Evolutionary conservation across 345 rosid genomes (phyloP), one percentile per base, ranked within the genome.

Genomic region (Cardamine resedifolia): DNA sequence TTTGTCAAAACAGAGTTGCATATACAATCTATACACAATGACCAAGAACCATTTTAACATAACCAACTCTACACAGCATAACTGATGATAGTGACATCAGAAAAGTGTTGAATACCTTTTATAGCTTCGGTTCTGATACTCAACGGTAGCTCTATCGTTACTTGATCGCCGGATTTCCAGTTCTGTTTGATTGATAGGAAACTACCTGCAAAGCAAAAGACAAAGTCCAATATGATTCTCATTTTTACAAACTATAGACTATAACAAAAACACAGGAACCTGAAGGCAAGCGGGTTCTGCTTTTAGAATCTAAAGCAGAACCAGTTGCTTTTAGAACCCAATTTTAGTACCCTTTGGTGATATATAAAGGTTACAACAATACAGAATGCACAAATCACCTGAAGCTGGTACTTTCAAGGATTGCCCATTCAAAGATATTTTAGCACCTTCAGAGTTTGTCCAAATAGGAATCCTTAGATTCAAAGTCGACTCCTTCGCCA

Each of bases 391-490:
- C 7, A 59, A 45, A 51, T 77, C 55, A 92, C 98, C 97, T 82
- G 93, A 85, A 74, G 80, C 74, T 26, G 96, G 91, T 24, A 83
- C 41, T 39, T 80, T 23, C 58, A 85, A 59, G 71, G 76, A 73
- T 72, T 87, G 76, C 2, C 74, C 80, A 76, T 95, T 95, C 78
- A 88, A 49, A 33, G 74, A 58, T 27, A 93, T 91, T 70, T 82
- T 72, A 44, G 91, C 96, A 71, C 83, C 87, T 64, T 74, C 55
- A 20, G 81, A 81, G 58, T 76, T 14, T 24, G 93, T 72, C 99
- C 99, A 95, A 27, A 68, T 39, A 4, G 99, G 99, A 63, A 89
- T 79, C 11, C 97, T 84, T 63, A 91, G 71, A 73, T 91, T 82
- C 84, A 95, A 63, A 49, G 96, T 83, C 24, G 97, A 79, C 41